phyloP scores from a whole-genome alignment of 2,329 filamentous ascomycete genomes.

The Bipolaris victoriae region DNA sequence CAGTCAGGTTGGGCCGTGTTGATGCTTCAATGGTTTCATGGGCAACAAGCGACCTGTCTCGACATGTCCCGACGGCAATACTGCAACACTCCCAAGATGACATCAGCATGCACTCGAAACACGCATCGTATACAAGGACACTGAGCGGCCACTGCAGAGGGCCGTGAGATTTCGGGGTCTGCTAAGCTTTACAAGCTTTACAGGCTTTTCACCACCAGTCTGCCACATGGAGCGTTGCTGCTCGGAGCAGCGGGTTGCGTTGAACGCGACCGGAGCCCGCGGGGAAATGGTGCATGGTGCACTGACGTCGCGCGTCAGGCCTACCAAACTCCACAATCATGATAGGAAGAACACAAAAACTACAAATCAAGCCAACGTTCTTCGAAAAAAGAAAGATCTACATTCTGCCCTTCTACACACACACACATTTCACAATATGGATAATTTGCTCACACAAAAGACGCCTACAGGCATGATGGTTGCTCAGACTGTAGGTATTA shows the following conservation, averaged over 20 bases:
- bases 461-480: conserved; percentile 50
- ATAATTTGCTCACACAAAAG: conserved; percentile 31
- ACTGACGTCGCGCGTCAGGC: conserved; percentile 6
- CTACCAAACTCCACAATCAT: not conserved
- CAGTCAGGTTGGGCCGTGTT: conserved; percentile 1
- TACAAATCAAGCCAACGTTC: not conserved
- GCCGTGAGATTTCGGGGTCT: not conserved
- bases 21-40: conserved; percentile 17
- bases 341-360: not conserved
- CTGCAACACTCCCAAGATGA: not conserved
- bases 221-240: not conserved
- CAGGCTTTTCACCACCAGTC: not conserved
- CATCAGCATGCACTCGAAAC: not conserved
- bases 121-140: not conserved
- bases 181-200: no score
- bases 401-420: not conserved
- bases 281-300: conserved; percentile 1
- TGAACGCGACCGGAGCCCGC: conserved; percentile 8
- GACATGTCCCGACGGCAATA: not conserved
- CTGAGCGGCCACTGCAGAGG: not conserved
- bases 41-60: conserved; percentile 11
- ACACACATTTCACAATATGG: conserved; percentile 21
- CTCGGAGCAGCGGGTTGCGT: not conserved
- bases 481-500: conserved; percentile 60
- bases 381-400: no score